Evolutionary conservation across 441 rosid species (phyloP).

Genomic region (Croton laevigatus): DNA sequence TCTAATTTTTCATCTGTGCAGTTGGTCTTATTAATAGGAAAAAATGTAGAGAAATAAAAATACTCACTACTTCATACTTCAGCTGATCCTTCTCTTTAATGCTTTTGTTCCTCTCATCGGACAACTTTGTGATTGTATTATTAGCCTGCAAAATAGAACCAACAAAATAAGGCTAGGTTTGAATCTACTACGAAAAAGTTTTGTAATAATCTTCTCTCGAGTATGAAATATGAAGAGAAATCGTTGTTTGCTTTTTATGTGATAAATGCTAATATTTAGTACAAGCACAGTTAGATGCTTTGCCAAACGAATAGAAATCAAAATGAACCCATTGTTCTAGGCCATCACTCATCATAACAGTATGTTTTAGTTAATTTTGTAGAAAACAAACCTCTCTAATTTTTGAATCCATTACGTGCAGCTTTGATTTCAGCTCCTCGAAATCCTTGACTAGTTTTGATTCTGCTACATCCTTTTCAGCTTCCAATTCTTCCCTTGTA

Average conservation of each 20-base stretch:
- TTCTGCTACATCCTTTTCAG: slow-evolving; percentile 16
- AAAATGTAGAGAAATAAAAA: neutral
- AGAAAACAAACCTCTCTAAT: slow-evolving; percentile 34
- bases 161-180: neutral
- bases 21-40: no score
- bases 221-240: neutral
- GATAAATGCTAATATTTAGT: neutral
- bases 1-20: neutral
- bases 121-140: slow-evolving; percentile 33
- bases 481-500: slow-evolving; percentile 16
- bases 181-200: neutral
- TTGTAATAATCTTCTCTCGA: neutral
- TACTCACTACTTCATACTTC: slow-evolving; percentile 39
- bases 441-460: slow-evolving; percentile 26
- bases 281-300: neutral
- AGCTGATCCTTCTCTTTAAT: slow-evolving; percentile 38
- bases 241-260: no score
- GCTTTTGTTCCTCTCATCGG: slow-evolving; percentile 34
- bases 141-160: slow-evolving; percentile 40
- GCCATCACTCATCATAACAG: no score
- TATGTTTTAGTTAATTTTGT: no score
- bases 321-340: neutral
- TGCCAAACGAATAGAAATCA: neutral
- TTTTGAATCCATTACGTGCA: slow-evolving; percentile 30
- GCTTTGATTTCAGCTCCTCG: slow-evolving; percentile 34